These are phyloP conservation scores for Aspergillus luchuensis DNA, from an alignment of 2,329 filamentous ascomycete species.

Conservation along the genomic window DNA sequence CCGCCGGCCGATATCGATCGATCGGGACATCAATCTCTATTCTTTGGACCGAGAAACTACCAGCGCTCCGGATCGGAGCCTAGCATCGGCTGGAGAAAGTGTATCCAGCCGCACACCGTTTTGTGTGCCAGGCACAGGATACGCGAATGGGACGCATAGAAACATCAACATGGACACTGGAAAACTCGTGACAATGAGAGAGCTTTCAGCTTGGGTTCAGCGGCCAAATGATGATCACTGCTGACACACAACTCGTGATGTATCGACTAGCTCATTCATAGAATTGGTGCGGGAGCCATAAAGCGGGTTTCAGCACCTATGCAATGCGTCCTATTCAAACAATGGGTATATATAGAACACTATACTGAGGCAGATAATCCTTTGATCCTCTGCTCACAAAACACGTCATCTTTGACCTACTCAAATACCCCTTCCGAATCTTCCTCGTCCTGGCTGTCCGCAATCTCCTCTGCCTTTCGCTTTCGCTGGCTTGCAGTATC, in stretches of 20 bases:
- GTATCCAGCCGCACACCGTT: neutral
- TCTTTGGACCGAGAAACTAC: neutral
- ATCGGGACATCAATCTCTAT: neutral
- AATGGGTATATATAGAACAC: neutral
- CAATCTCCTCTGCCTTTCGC: conserved; percentile 48
- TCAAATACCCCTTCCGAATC: conserved; percentile 36
- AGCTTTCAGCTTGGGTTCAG: conserved; percentile 27
- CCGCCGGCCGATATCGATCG: conserved; percentile 20
- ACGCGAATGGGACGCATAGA: conserved; percentile 7
- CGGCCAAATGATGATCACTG: conserved; percentile 1
- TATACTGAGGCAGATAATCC: neutral
- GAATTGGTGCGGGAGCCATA: neutral
- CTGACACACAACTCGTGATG: neutral
- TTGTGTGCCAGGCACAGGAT: neutral
- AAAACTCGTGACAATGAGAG: conserved; percentile 26
- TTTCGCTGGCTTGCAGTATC: conserved; percentile 34
- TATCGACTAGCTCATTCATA: neutral
- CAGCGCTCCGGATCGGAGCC: conserved; percentile 22
- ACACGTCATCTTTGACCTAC: conserved; percentile 30
- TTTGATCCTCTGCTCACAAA: conserved; percentile 8
- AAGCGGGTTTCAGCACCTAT: neutral
- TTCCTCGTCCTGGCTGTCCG: conserved; percentile 49
- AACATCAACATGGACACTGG: conserved; percentile 17
- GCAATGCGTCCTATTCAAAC: neutral
- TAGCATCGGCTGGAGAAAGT: conserved; percentile 18